A percentile compares a stretch with the other conserved stretches of the same genome.
Conservation (phyloP, 2,329 filamentous ascomycete species). For the Didymella exigua region DNA sequence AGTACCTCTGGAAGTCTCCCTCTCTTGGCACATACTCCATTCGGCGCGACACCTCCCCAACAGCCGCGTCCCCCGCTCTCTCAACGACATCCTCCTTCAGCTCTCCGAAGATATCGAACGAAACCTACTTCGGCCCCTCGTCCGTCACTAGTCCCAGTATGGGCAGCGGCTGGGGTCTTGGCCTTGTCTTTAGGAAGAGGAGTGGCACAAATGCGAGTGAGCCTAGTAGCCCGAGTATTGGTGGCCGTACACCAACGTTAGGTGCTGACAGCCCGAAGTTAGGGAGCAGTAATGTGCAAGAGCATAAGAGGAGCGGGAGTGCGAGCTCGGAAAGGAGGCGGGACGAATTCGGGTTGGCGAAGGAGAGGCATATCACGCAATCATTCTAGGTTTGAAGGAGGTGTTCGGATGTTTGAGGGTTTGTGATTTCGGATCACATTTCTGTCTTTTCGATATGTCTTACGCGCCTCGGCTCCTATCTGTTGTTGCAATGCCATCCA, state of each 20-base stretch:
- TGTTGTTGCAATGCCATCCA: neutral
- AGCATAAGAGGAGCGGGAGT: constrained; percentile 14
- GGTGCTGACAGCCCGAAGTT: constrained; percentile 7
- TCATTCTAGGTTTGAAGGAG: neutral
- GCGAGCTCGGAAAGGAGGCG: neutral
- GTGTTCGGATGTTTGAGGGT: neutral
- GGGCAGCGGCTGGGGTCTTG: constrained; percentile 14
- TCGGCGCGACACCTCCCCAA: constrained; percentile 1
- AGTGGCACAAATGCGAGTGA: constrained; percentile 11
- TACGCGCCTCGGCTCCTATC: neutral
- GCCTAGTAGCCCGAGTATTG: constrained; percentile 13
- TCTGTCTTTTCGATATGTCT: neutral
- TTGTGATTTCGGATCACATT: neutral
- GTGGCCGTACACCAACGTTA: constrained; percentile 7
- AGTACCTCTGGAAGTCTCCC: constrained; percentile 13
- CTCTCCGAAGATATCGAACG: constrained; percentile 7
- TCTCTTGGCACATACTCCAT: constrained; percentile 13
- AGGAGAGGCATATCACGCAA: constrained; percentile 4
- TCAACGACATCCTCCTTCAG: constrained; percentile 9
- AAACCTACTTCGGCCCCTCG: constrained; percentile 7
- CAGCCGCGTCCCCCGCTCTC: constrained; percentile 2
- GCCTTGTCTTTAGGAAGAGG: constrained; percentile 14
- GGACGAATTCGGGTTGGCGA: constrained; percentile 16
- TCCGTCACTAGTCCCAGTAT: constrained; percentile 11
- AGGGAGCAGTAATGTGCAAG: constrained; percentile 1